These are phyloP conservation scores for Grosmannia penicillata DNA, from an alignment of 2,329 filamentous ascomycete species.

Conservation along the genomic window DNA sequence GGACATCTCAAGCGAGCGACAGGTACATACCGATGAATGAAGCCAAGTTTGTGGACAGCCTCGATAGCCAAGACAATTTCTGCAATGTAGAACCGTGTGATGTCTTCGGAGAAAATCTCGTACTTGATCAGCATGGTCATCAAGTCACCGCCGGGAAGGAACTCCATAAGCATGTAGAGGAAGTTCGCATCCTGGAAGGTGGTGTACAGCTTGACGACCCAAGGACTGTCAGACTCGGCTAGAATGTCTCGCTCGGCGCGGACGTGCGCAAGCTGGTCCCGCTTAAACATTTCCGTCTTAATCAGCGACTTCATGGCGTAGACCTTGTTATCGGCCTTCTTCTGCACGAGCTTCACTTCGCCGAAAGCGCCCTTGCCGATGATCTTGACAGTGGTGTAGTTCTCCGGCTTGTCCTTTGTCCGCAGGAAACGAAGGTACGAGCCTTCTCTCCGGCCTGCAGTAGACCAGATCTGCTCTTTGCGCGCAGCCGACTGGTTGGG, in stretches of 20 bases:
- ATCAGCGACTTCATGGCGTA: slow-evolving; percentile 97
- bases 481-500: slow-evolving; percentile 58
- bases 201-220: slow-evolving; percentile 96
- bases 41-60: slow-evolving; percentile 92
- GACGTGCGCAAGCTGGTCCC: slow-evolving; percentile 94
- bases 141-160: slow-evolving; percentile 89
- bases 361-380: slow-evolving; percentile 98
- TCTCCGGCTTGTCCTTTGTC: slow-evolving; percentile 83
- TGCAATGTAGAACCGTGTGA: slow-evolving; percentile 97
- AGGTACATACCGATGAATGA: slow-evolving; percentile 61
- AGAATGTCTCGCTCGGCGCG: slow-evolving; percentile 95
- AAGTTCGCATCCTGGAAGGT: slow-evolving; percentile 96
- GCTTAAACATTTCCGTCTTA: slow-evolving; percentile 99
- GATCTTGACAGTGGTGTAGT: slow-evolving; percentile 93
- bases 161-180: slow-evolving; percentile 99
- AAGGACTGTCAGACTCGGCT: slow-evolving; percentile 97
- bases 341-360: slow-evolving; percentile 93
- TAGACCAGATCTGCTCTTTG: slow-evolving; percentile 74
- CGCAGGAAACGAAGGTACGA: slow-evolving; percentile 88
- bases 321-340: slow-evolving; percentile 90
- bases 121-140: slow-evolving; percentile 99
- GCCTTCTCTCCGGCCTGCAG: slow-evolving; percentile 74
- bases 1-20: not conserved
- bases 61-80: slow-evolving; percentile 98
- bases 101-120: slow-evolving; percentile 97